These are phyloP conservation scores for Chimonanthus praecox DNA, from an alignment of 164 flowering plant genomes.

Conservation along the genomic window DNA sequence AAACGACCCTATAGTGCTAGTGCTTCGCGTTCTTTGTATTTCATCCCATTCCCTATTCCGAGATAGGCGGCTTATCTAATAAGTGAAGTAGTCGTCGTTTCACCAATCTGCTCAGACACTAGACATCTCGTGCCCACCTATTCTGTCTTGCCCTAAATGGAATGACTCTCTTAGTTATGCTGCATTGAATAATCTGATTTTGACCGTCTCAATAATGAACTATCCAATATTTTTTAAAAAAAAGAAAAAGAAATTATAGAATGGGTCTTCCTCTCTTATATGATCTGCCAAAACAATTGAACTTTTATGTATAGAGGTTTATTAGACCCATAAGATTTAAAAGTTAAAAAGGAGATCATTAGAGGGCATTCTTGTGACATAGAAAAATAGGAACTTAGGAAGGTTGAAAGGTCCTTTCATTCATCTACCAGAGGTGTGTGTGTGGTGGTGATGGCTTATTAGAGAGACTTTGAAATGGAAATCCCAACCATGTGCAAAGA, in stretches of 20 bases:
- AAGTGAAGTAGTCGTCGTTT: neutral
- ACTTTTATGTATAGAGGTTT: too few relatives aligned
- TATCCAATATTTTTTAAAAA: neutral
- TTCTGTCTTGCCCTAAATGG: slow-evolving; percentile 7
- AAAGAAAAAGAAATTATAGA: neutral
- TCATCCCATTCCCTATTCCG: neutral
- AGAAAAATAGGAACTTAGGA: neutral
- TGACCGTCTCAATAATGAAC: too few relatives aligned
- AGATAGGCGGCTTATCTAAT: neutral
- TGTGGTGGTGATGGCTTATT: neutral
- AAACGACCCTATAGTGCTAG: neutral
- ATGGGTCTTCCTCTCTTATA: neutral
- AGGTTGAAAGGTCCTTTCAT: neutral
- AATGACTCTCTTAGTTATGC: neutral
- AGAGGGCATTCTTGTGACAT: neutral
- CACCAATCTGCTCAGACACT: neutral
- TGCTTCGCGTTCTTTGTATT: neutral
- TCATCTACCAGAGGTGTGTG: neutral
- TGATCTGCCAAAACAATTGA: neutral
- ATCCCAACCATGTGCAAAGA: neutral
- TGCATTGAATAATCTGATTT: neutral
- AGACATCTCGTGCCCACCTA: slow-evolving; percentile 3
- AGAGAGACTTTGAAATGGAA: neutral
- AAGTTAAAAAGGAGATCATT: neutral
- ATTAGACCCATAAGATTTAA: too few relatives aligned